These are phyloP conservation scores for Teunomyces atbi DNA, from an alignment of 805 yeast species.

Conservation along the genomic window DNA sequence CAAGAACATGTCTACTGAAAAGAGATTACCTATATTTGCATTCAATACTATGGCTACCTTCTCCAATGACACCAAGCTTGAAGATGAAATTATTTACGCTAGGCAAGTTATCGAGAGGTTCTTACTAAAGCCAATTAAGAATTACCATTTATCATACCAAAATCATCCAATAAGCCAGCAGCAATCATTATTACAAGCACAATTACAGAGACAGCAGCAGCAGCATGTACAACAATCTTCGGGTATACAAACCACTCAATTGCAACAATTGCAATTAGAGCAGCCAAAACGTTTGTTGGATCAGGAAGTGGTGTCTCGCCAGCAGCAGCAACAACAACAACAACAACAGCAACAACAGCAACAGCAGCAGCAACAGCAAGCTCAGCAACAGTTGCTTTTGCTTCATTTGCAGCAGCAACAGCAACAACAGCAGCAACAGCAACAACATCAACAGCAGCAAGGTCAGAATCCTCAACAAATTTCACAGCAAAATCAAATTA, in stretches of 20 bases:
- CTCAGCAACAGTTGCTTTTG: slow-evolving; percentile 23
- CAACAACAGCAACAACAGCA: slow-evolving; percentile 19
- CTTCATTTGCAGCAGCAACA: slow-evolving; percentile 27
- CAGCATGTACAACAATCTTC: slow-evolving; percentile 22
- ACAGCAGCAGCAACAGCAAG: slow-evolving; percentile 47
- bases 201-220: slow-evolving; percentile 19
- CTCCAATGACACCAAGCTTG: slow-evolving; percentile 33
- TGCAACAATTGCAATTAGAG: slow-evolving; percentile 33
- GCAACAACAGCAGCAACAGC: slow-evolving; percentile 47
- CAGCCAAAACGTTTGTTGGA: slow-evolving; percentile 20
- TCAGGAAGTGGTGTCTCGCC: slow-evolving; percentile 5
- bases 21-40: slow-evolving; percentile 48
- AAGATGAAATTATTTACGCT: slow-evolving; percentile 35
- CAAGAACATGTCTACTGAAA: slow-evolving; percentile 23
- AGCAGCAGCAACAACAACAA: slow-evolving; percentile 13
- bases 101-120: slow-evolving; percentile 41
- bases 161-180: slow-evolving; percentile 41
- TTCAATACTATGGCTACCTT: slow-evolving; percentile 33
- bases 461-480: slow-evolving; percentile 23
- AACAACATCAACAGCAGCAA: slow-evolving; percentile 46
- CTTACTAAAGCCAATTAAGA: slow-evolving; percentile 41
- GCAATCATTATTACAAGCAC: slow-evolving; percentile 31
- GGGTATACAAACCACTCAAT: slow-evolving; percentile 15
- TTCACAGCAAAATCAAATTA: slow-evolving; percentile 21
- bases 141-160: slow-evolving; percentile 45